Evolutionary conservation across 139 green algal genomes (phyloP).

Genomic region (Tetradesmus lagerheimii): DNA sequence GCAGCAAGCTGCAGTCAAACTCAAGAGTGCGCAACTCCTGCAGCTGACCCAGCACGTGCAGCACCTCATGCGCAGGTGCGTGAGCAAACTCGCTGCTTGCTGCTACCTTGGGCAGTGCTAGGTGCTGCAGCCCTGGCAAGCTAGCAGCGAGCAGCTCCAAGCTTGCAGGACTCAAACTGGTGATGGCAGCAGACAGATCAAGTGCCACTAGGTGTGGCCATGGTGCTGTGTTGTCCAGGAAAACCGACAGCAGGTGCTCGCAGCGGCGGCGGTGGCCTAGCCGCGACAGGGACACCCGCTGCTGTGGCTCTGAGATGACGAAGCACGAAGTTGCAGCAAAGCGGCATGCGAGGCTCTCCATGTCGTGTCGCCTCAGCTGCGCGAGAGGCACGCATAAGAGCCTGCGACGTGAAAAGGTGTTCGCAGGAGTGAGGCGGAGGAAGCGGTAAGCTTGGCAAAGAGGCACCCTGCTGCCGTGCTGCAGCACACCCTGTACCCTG

Average conservation of each 20-base stretch:
- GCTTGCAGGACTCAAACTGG: neutral
- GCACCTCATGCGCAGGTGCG: conserved; percentile 3
- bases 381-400: neutral
- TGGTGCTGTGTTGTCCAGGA: conserved; percentile 20
- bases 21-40: neutral
- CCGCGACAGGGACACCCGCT: neutral
- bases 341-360: neutral
- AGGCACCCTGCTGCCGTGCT: neutral
- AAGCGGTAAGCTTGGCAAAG: neutral
- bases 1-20: conserved; percentile 21
- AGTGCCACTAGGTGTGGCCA: neutral
- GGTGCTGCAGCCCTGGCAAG: conserved; percentile 7
- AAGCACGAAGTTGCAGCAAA: neutral
- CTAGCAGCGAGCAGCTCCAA: conserved; percentile 5
- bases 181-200: conserved; percentile 11
- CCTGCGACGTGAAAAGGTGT: neutral
- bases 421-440: neutral
- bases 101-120: conserved; percentile 6
- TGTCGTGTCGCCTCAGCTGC: neutral
- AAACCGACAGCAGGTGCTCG: conserved; percentile 34
- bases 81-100: neutral
- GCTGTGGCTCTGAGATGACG: neutral
- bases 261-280: conserved; percentile 18
- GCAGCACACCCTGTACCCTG: neutral
- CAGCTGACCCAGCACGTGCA: conserved; percentile 17